These are phyloP conservation scores for Telfairia occidentalis DNA, from an alignment of 331 rosid species.

Conservation along the genomic window DNA sequence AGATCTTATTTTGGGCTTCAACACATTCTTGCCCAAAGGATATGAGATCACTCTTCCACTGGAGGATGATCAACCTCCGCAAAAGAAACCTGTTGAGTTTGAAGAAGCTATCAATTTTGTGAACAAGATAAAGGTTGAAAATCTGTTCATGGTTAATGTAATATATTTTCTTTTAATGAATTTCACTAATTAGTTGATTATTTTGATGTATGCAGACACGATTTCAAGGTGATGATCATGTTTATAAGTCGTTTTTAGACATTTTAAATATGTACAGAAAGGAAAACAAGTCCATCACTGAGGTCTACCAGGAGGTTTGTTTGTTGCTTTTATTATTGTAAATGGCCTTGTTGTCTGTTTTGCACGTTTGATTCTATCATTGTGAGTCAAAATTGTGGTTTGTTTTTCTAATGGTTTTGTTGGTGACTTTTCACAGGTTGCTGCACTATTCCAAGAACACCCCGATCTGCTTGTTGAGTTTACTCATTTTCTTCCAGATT, in stretches of 20 bases:
- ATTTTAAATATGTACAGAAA: slow-evolving; percentile 93
- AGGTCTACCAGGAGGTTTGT: slow-evolving; percentile 77
- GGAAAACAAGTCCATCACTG: slow-evolving; percentile 70
- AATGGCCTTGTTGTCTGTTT: background rate
- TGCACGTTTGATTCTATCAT: background rate
- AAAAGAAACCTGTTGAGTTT: slow-evolving; percentile 87
- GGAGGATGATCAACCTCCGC: slow-evolving; percentile 68
- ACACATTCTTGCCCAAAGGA: slow-evolving; percentile 97
- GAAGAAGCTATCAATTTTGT: slow-evolving; percentile 94
- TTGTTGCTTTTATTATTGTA: background rate
- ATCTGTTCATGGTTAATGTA: slow-evolving; percentile 12
- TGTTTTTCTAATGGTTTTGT: slow-evolving; percentile 11
- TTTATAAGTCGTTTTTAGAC: slow-evolving; percentile 87
- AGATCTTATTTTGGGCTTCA: slow-evolving; percentile 82
- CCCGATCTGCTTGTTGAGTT: slow-evolving; percentile 77
- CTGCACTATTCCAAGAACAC: slow-evolving; percentile 66
- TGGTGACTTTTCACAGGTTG: slow-evolving; percentile 50
- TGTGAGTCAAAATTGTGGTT: background rate
- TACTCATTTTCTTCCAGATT: slow-evolving; percentile 79
- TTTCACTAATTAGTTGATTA: slow-evolving; percentile 20
- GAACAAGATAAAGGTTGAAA: slow-evolving; percentile 78
- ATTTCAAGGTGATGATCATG: slow-evolving; percentile 81
- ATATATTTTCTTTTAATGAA: slow-evolving; percentile 15
- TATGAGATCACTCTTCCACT: slow-evolving; percentile 84
- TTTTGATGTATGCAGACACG: slow-evolving; percentile 52